Evolutionary conservation across 176 grass and related monocot genomes (phyloP).

Genomic region (Cenchrus fungigraminus): DNA sequence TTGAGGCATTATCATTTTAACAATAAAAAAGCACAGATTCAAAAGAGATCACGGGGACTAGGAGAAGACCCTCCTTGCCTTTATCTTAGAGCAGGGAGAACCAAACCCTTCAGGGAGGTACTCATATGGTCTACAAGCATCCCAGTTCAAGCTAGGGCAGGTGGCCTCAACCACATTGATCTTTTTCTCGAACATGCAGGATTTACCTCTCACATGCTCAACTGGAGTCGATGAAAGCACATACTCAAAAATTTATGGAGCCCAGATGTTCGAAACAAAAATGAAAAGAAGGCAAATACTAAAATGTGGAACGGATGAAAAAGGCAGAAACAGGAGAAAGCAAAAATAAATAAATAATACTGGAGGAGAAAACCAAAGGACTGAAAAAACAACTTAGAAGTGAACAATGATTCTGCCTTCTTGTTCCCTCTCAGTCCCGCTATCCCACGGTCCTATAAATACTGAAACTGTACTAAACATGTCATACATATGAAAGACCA

Average conservation of each 20-base stretch:
- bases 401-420: too few species aligned
- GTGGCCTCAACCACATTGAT: too few species aligned
- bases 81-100: not conserved
- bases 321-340: not conserved
- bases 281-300: not conserved
- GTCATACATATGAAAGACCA: slow-evolving; percentile 2
- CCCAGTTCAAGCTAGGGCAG: too few species aligned
- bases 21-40: slow-evolving; percentile 4
- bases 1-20: slow-evolving; percentile 21
- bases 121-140: not conserved
- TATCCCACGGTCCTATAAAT: too few species aligned
- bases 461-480: not conserved
- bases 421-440: too few species aligned
- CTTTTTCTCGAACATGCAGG: too few species aligned
- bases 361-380: not conserved
- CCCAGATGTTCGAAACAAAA: slow-evolving; percentile 4
- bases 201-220: too few species aligned
- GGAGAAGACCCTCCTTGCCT: not conserved
- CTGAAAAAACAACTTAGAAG: not conserved
- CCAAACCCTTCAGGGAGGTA: not conserved
- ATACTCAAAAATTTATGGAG: not conserved
- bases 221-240: not conserved
- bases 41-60: not conserved
- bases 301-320: slow-evolving; percentile 18
- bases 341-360: not conserved